Evolutionary conservation across 805 yeast genomes (phyloP).

Genomic region (Wickerhamiella siamensis): DNA sequence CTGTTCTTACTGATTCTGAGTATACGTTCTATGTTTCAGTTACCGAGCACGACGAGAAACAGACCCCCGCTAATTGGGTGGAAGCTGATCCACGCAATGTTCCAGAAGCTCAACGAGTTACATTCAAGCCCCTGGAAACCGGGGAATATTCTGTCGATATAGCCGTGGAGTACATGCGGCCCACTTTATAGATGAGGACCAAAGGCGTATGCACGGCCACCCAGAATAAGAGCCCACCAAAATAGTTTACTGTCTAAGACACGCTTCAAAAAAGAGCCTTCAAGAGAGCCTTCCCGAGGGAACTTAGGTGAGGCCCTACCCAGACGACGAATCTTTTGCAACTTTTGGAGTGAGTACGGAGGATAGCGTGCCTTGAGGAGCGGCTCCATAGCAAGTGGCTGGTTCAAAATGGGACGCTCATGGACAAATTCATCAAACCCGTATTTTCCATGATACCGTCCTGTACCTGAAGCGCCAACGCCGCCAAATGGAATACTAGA

Average conservation of each 20-base stretch:
- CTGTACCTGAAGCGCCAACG: constrained; percentile 64
- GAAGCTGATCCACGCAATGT: constrained; percentile 54
- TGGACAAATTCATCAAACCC: constrained; percentile 58
- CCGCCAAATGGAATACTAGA: constrained; percentile 74
- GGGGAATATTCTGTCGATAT: constrained; percentile 58
- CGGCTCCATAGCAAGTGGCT: constrained; percentile 47
- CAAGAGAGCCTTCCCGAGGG: background rate
- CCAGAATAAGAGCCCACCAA: background rate
- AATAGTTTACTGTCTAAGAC: background rate
- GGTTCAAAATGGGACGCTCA: constrained; percentile 46
- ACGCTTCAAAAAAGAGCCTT: background rate
- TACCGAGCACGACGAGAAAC: constrained; percentile 47
- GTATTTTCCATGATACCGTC: constrained; percentile 58
- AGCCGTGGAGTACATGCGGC: constrained; percentile 43
- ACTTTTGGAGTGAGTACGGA: constrained; percentile 26
- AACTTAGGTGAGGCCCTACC: background rate
- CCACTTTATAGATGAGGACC: constrained; percentile 4
- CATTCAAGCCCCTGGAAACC: constrained; percentile 55
- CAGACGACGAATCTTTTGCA: background rate
- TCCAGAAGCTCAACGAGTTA: constrained; percentile 49
- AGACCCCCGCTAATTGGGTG: constrained; percentile 71
- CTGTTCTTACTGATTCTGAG: constrained; percentile 42
- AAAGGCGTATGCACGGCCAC: background rate
- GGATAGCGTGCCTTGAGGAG: constrained; percentile 47
- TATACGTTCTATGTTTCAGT: constrained; percentile 78